Evolutionary conservation across 352 stramenopile genomes (phyloP).

Genomic region (Pythium guiyangense): DNA sequence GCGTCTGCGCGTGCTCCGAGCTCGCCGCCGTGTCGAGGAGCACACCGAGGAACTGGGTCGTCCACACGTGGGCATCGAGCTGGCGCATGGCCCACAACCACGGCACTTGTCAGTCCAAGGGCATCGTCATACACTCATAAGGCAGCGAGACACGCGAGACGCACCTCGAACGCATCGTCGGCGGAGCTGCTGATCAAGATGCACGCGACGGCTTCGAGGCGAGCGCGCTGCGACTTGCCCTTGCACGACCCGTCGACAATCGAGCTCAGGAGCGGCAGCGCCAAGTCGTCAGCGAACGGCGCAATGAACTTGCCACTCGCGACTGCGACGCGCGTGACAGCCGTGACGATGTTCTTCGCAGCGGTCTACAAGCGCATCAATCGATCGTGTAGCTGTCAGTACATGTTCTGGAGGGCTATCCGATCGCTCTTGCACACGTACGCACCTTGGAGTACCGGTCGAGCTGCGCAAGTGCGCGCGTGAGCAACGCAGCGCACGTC

Average conservation of each 20-base stretch:
- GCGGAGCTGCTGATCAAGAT: constrained; percentile 36
- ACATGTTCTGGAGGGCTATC: too few species aligned
- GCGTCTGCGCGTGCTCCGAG: constrained; percentile 42
- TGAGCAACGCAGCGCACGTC: constrained; percentile 29
- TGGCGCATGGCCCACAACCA: constrained; percentile 4
- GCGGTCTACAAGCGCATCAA: constrained; percentile 17
- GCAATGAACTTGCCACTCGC: constrained; percentile 34
- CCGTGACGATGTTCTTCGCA: constrained; percentile 45
- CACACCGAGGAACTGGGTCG: constrained; percentile 34
- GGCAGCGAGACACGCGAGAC: not conserved
- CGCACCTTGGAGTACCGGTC: constrained; percentile 73
- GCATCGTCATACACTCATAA: too few species aligned
- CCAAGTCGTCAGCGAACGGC: constrained; percentile 40
- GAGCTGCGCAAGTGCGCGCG: constrained; percentile 49
- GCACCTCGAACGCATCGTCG: constrained; percentile 35
- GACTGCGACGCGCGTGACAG: constrained; percentile 42
- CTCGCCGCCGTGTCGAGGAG: constrained; percentile 42
- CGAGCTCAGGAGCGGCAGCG: constrained; percentile 30
- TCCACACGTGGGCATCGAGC: constrained; percentile 38
- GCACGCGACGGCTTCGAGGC: constrained; percentile 42
- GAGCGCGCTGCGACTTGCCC: constrained; percentile 40
- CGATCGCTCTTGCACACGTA: not conserved
- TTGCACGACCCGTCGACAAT: constrained; percentile 49
- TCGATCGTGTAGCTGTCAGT: not conserved
- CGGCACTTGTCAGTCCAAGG: not conserved